These are phyloP conservation scores for Zygosaccharomyces pseudobailii DNA, from an alignment of 1,139 yeast species.

Conservation along the genomic window DNA sequence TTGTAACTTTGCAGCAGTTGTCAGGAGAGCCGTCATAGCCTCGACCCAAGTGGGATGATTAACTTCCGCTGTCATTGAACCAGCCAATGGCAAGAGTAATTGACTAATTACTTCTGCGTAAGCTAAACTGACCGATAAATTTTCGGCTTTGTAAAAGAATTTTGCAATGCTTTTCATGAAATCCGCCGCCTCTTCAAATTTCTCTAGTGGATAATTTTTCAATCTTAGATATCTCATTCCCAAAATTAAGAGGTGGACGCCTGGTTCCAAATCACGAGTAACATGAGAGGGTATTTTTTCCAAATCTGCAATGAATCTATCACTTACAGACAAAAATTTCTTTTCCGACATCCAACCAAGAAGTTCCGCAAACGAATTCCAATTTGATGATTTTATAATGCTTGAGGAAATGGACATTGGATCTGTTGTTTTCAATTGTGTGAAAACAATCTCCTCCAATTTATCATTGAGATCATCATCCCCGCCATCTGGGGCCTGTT, in stretches of 20 bases:
- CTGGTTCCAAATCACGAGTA: slow-evolving; percentile 60
- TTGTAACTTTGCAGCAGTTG: slow-evolving; percentile 43
- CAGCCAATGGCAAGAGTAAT: slow-evolving; percentile 77
- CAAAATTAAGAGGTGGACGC: slow-evolving; percentile 68
- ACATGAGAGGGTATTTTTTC: slow-evolving; percentile 67
- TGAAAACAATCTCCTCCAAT: slow-evolving; percentile 88
- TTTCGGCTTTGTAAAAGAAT: slow-evolving; percentile 65
- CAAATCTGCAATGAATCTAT: slow-evolving; percentile 85
- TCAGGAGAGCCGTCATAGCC: slow-evolving; percentile 63
- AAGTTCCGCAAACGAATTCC: slow-evolving; percentile 88
- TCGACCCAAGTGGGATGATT: slow-evolving; percentile 95
- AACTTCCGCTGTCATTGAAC: slow-evolving; percentile 84
- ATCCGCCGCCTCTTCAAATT: slow-evolving; percentile 88
- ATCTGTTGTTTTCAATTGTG: slow-evolving; percentile 83
- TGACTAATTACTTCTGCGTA: slow-evolving; percentile 81
- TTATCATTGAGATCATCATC: slow-evolving; percentile 81
- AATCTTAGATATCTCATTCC: slow-evolving; percentile 86
- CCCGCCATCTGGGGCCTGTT: slow-evolving; percentile 72
- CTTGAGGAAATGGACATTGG: slow-evolving; percentile 64
- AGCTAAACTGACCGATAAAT: slow-evolving; percentile 61
- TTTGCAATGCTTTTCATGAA: slow-evolving; percentile 81
- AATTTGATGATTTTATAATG: slow-evolving; percentile 78
- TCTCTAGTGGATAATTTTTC: slow-evolving; percentile 80
- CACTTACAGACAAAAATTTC: slow-evolving; percentile 82
- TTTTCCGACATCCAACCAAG: slow-evolving; percentile 87